A percentile compares a stretch with the other conserved stretches of the same genome.
phyloP scores from a whole-genome alignment of 1,139 yeast species.

The Lodderomyces orthopsilosis region DNA sequence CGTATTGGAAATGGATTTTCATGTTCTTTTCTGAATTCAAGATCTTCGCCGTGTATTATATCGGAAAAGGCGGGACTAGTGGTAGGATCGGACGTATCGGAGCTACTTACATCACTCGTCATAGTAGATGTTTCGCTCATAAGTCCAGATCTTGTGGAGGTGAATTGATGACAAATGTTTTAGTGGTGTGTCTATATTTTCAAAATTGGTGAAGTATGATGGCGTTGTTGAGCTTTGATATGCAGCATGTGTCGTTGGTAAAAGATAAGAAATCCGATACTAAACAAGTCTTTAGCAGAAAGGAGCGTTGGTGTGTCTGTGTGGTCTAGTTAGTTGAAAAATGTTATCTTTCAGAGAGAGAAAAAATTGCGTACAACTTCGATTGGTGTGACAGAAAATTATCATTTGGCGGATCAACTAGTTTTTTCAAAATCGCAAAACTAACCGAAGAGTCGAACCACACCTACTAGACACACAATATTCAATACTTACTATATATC shows the following conservation, averaged over 20 bases:
- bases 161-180: slow-evolving; percentile 1
- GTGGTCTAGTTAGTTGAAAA: background rate
- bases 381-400: too few relatives aligned
- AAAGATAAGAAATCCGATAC: background rate
- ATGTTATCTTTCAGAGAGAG: too few relatives aligned
- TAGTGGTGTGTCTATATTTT: background rate
- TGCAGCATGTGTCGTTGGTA: background rate
- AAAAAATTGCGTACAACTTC: too few relatives aligned
- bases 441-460: too few relatives aligned
- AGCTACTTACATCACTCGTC: slow-evolving; percentile 2
- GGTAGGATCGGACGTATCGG: background rate
- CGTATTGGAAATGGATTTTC: slow-evolving; percentile 21
- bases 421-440: too few relatives aligned
- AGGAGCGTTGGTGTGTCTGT: background rate
- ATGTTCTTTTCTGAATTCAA: slow-evolving; percentile 30
- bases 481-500: too few relatives aligned
- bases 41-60: slow-evolving; percentile 39
- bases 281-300: background rate
- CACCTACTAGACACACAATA: too few relatives aligned
- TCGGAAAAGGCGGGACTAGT: slow-evolving; percentile 33
- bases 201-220: background rate
- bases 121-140: slow-evolving; percentile 2
- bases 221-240: background rate
- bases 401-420: too few relatives aligned
- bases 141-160: background rate